Evolutionary conservation across 1,284 basidiomycete genomes (phyloP).

Genomic region (Apiotrichum montevideense): DNA sequence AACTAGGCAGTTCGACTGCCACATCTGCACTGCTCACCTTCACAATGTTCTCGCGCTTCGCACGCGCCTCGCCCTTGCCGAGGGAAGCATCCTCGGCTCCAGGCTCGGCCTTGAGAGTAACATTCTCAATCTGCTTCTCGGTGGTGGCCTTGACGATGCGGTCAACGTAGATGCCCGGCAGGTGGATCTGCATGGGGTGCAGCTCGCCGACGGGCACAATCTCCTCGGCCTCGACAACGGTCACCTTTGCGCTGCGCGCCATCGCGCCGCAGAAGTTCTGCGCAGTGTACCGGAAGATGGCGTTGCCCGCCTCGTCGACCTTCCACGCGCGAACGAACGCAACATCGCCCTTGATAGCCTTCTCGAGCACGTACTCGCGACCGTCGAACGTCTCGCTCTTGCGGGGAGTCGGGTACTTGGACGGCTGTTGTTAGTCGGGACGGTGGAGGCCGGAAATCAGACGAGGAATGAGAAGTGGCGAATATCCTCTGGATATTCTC

Average conservation of each 20-base stretch:
- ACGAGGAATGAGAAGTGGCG: too few species aligned
- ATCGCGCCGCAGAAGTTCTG: conserved; percentile 83
- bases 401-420: conserved; percentile 61
- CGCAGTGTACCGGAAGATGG: conserved; percentile 77
- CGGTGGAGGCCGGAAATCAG: too few species aligned
- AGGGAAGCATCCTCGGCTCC: conserved; percentile 19
- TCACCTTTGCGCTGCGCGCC: conserved; percentile 81
- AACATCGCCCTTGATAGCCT: conserved; percentile 76
- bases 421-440: conserved; percentile 38
- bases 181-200: conserved; percentile 71
- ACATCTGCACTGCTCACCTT: not conserved
- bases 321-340: conserved; percentile 93
- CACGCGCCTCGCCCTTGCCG: conserved; percentile 46
- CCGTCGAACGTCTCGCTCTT: conserved; percentile 77
- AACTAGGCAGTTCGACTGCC: too few species aligned
- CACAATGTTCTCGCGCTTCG: conserved; percentile 63
- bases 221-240: conserved; percentile 81
- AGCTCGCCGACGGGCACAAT: conserved; percentile 82
- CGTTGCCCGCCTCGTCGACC: conserved; percentile 82
- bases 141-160: conserved; percentile 73
- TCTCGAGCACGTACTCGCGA: conserved; percentile 77
- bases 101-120: conserved; percentile 50
- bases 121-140: conserved; percentile 71
- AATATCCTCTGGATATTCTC: too few species aligned
- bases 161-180: conserved; percentile 82